Conservation (phyloP, 345 rosid species). For the Salix viminalis region DNA sequence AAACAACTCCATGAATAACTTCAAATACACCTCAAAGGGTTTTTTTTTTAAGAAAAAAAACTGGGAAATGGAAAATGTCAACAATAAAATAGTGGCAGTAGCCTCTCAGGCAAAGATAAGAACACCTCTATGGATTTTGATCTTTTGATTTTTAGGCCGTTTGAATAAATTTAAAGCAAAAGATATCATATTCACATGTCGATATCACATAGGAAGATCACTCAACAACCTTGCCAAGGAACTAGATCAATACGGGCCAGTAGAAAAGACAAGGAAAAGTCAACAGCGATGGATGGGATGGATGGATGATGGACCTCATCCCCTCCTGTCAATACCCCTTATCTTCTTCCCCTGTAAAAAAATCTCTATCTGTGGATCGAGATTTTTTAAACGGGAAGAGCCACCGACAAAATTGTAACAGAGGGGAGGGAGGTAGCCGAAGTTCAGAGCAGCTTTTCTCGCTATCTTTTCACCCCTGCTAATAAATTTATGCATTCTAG, state of each 20-base stretch:
- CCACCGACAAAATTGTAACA: slow-evolving; percentile 9
- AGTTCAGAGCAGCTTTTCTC: not conserved
- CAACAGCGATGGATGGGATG: not conserved
- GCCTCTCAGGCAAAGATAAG: not conserved
- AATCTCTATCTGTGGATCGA: not conserved
- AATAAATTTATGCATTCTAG: not conserved
- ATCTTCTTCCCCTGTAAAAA: not conserved
- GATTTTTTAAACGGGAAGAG: not conserved
- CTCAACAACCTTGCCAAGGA: not conserved
- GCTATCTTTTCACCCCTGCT: not conserved
- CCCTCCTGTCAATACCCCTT: not conserved
- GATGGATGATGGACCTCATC: not conserved
- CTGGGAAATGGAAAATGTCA: not conserved
- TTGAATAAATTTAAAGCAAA: not conserved
- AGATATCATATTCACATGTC: not conserved
- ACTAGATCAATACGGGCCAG: not conserved
- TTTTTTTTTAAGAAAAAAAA: too few species aligned
- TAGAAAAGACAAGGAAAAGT: not conserved
- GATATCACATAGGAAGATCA: too few species aligned
- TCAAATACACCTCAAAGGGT: too few species aligned
- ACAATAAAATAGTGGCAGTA: not conserved
- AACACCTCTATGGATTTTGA: not conserved
- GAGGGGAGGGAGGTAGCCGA: not conserved
- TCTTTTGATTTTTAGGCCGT: not conserved
- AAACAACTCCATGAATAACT: too few species aligned